Evolutionary conservation across 768 basidiomycete species (phyloP), one percentile per base, ranked within the genome.

Genomic region (Lentinula guzmanii): DNA sequence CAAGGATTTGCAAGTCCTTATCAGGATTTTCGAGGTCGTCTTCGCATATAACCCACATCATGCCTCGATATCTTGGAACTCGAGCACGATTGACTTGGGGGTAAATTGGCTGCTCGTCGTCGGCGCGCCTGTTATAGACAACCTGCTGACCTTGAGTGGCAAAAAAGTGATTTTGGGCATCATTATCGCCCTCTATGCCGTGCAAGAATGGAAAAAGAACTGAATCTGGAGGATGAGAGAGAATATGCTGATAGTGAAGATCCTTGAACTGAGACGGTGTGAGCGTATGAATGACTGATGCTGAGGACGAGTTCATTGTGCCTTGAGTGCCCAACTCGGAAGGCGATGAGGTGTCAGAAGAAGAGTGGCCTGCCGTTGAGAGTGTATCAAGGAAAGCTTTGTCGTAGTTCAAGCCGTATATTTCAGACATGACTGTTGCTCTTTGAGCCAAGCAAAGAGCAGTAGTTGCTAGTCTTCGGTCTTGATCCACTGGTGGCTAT

Each of bases 121-220:
- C 50, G 31, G 58, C 60, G 52, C n/a, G 34, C 43, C 45, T 53
- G 28, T 61, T 56, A 39, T 28, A 50, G 9, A 60, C 50, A 45
- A 42, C 61, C 46, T 55, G 60, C 10, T 70, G 66, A 28, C 60
- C 63, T 5, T 72, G 71, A 9, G 79, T 69, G 10, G 83, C 79
- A 70, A 95, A 95, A 79, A 95, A 95, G 21, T 81, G 78, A 67
- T 90, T 91, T 75, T 93, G 93, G 0, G 86, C 85, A 15, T 82
- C 73, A 69, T 93, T 92, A 62, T 86, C 81, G 64, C 91, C 87
- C 68, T 95, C 93, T 63, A 95, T 79, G 48, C 93, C 91, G 67
- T 95, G 93, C 15, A 93, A 75, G 75, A 94, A 96, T 0, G 93
- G 93, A 71, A 96, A 96, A 61, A 95, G 83, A 66, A 88, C 81